Percentiles rank a stretch among this genome's conserved stretches.
phyloP scores from a whole-genome alignment of 2,329 filamentous ascomycete species.

The Lasiodiplodia citricola region DNA sequence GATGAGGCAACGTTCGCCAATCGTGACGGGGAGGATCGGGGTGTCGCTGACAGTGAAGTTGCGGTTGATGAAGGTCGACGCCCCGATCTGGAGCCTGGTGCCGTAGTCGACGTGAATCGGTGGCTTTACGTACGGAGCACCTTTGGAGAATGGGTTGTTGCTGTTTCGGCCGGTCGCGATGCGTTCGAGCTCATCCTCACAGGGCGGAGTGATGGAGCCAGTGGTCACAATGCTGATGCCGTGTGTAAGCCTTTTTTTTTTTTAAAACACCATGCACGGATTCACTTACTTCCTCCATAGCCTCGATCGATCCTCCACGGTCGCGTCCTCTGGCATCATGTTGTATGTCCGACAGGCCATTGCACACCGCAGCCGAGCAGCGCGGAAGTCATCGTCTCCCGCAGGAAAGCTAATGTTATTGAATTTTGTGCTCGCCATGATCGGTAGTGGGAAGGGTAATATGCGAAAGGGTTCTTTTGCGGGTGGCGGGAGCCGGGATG shows the following conservation, averaged over 20 bases:
- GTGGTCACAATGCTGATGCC: constrained; percentile 18
- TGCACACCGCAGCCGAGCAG: constrained; percentile 26
- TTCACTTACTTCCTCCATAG: constrained; percentile 28
- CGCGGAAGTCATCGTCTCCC: constrained; percentile 14
- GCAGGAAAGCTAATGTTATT: constrained; percentile 7
- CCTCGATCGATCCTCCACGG: constrained; percentile 25
- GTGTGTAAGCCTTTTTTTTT: not conserved
- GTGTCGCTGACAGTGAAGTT: constrained; percentile 60
- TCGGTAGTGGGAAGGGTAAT: not conserved
- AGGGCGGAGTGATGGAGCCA: constrained; percentile 16
- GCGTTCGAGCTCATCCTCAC: constrained; percentile 5
- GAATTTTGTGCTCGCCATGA: constrained; percentile 4
- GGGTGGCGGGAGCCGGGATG: constrained; percentile 1
- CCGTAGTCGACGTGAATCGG: constrained; percentile 70
- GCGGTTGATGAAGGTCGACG: constrained; percentile 69
- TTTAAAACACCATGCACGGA: not conserved
- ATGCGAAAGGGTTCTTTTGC: not conserved
- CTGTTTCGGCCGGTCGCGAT: not conserved
- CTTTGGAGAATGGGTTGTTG: constrained; percentile 18
- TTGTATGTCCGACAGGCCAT: constrained; percentile 28
- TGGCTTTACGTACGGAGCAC: constrained; percentile 47
- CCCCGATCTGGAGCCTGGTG: constrained; percentile 66
- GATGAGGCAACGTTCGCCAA: constrained; percentile 59
- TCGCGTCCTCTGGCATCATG: constrained; percentile 24
- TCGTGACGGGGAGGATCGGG: constrained; percentile 51